Conservation (phyloP, 1,284 basidiomycete species). For the Melampsora larici-populina region DNA sequence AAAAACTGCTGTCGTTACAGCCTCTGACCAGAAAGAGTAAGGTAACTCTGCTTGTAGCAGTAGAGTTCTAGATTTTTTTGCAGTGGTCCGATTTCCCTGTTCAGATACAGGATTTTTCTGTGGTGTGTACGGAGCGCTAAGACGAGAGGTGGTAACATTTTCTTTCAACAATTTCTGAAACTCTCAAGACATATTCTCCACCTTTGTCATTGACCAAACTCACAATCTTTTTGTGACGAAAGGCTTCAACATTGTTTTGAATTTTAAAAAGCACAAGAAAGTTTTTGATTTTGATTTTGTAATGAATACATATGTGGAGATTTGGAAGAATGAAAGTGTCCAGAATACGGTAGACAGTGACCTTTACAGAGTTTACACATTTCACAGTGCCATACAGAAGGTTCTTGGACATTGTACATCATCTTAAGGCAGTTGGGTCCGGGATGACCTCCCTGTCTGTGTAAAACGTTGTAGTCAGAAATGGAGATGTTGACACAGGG, state of each 20-base stretch:
- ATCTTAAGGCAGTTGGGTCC: too few species aligned
- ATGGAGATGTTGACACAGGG: too few species aligned
- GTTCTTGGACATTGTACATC: too few species aligned
- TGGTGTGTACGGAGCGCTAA: too few species aligned
- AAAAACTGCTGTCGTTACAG: slow-evolving; percentile 51
- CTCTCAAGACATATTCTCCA: too few species aligned
- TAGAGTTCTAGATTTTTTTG: slow-evolving; percentile 50
- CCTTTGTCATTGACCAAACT: too few species aligned
- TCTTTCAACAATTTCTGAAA: too few species aligned
- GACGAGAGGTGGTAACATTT: too few species aligned
- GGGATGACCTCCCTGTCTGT: too few species aligned
- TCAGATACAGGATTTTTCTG: slow-evolving; percentile 53
- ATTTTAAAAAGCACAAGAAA: slow-evolving; percentile 50
- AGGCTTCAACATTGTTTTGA: slow-evolving; percentile 49
- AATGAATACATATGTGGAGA: background rate
- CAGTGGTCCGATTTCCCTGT: slow-evolving; percentile 51
- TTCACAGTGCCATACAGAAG: background rate
- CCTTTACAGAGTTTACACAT: background rate
- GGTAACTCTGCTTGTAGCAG: slow-evolving; percentile 50
- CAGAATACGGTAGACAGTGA: background rate
- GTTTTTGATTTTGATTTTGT: slow-evolving; percentile 19
- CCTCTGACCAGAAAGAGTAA: slow-evolving; percentile 53
- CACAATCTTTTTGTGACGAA: too few species aligned
- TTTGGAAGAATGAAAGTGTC: background rate
- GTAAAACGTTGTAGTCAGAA: too few species aligned